A percentile compares a stretch with the other conserved stretches of the same genome.
Conservation (phyloP, 2,329 filamentous ascomycete genomes). For the Passalora sequoiae region DNA sequence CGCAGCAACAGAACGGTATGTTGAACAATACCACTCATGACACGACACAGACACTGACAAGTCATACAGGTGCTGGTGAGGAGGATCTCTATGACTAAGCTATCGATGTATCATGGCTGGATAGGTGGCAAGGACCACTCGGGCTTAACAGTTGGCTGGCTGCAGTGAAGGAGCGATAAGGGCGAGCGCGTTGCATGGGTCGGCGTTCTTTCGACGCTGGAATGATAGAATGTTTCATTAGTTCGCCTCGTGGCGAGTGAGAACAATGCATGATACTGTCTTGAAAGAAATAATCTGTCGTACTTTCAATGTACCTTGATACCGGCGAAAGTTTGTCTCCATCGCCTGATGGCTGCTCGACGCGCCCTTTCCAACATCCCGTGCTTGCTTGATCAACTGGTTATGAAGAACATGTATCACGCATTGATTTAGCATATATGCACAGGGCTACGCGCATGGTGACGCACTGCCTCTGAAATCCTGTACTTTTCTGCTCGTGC, state of each 20-base stretch:
- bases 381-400: no score
- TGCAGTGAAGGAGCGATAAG: conserved; percentile 5
- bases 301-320: background rate
- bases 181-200: conserved; percentile 8
- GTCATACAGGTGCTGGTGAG: conserved; percentile 76
- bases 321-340: background rate
- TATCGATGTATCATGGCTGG: conserved; percentile 7
- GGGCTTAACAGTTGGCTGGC: conserved; percentile 7
- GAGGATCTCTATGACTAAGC: conserved; percentile 91
- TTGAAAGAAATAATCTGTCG: background rate
- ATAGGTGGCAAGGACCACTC: conserved; percentile 8
- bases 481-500: no score
- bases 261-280: conserved; percentile 8
- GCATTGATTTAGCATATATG: no score
- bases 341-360: no score
- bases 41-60: conserved; percentile 14
- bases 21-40: conserved; percentile 24
- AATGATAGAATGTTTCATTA: conserved; percentile 20
- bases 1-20: conserved; percentile 37
- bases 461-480: no score
- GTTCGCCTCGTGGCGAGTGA: conserved; percentile 12
- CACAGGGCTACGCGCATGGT: no score
- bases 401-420: no score
- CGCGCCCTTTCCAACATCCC: no score
- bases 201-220: conserved; percentile 11